phyloP scores from a whole-genome alignment of 2,329 filamentous ascomycete species.

The Zymoseptoria pseudotritici region DNA sequence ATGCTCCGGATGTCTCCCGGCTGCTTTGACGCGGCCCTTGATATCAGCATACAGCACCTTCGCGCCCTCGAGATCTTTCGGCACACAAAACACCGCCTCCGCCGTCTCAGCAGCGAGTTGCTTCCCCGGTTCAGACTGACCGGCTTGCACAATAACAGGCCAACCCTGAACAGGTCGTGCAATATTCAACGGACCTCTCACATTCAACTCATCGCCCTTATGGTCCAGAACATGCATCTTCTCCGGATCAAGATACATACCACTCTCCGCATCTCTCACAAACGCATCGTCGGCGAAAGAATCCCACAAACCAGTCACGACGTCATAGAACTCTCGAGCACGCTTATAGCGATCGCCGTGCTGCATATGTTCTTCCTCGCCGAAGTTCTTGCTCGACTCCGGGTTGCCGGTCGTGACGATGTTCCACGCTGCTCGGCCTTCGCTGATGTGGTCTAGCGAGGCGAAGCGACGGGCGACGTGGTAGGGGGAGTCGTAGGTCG shows the following conservation, averaged over 20 bases:
- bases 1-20: slow-evolving; percentile 17
- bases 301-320: slow-evolving; percentile 24
- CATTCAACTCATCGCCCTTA: slow-evolving; percentile 31
- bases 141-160: slow-evolving; percentile 24
- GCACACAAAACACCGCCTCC: slow-evolving; percentile 21
- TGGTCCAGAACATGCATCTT: slow-evolving; percentile 49
- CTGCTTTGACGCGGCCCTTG: slow-evolving; percentile 15
- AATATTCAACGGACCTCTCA: slow-evolving; percentile 20
- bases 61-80: slow-evolving; percentile 16
- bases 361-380: slow-evolving; percentile 38
- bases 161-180: slow-evolving; percentile 21
- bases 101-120: slow-evolving; percentile 23
- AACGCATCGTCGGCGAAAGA: slow-evolving; percentile 49
- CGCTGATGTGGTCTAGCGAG: slow-evolving; percentile 33
- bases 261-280: slow-evolving; percentile 40
- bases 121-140: slow-evolving; percentile 20
- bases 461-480: slow-evolving; percentile 31
- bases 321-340: slow-evolving; percentile 39
- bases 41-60: slow-evolving; percentile 21
- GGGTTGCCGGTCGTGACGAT: slow-evolving; percentile 46
- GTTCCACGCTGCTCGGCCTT: slow-evolving; percentile 41
- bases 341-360: slow-evolving; percentile 46
- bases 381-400: slow-evolving; percentile 41
- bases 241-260: slow-evolving; percentile 45
- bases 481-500: slow-evolving; percentile 34